phyloP scores from a whole-genome alignment of 2,329 filamentous ascomycete species.

The Pseudocercospora macadamiae region DNA sequence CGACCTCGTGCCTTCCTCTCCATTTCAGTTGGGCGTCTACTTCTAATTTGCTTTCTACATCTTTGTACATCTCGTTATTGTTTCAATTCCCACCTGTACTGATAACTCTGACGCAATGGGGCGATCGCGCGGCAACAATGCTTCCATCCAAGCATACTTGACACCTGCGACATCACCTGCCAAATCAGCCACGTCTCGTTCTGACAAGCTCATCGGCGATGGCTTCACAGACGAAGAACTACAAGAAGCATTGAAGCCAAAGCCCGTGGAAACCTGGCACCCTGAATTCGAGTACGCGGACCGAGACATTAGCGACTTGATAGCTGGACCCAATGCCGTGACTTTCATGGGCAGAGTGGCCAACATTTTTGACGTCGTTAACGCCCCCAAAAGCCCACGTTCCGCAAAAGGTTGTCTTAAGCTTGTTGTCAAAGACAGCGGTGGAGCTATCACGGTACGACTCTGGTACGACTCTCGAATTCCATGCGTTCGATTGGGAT shows the following conservation, averaged over 20 bases:
- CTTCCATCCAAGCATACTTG: slow-evolving; percentile 51
- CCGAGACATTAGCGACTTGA: slow-evolving; percentile 51
- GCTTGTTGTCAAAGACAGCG: slow-evolving; percentile 60
- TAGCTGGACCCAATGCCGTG: slow-evolving; percentile 55
- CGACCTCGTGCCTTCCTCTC: slow-evolving; percentile 10
- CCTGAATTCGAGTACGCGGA: slow-evolving; percentile 53
- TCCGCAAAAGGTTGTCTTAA: slow-evolving; percentile 57
- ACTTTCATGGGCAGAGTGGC: slow-evolving; percentile 60
- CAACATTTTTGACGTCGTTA: slow-evolving; percentile 55
- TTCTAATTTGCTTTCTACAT: not conserved
- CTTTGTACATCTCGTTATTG: not conserved
- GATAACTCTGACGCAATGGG: too few relatives aligned
- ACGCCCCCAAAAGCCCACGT: slow-evolving; percentile 46
- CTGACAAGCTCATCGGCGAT: slow-evolving; percentile 44
- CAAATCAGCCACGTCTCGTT: slow-evolving; percentile 18
- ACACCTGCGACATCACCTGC: slow-evolving; percentile 31
- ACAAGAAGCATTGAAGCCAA: slow-evolving; percentile 32
- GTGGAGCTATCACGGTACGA: slow-evolving; percentile 56
- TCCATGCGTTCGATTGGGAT: slow-evolving; percentile 53
- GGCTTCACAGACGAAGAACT: slow-evolving; percentile 57
- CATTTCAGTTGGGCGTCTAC: not conserved
- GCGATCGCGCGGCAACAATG: slow-evolving; percentile 21
- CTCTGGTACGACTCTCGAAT: slow-evolving; percentile 54
- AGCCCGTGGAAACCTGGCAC: slow-evolving; percentile 45
- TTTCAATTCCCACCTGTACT: not conserved